Evolutionary conservation across 2,329 filamentous ascomycete species (phyloP), one percentile per base, ranked within the genome.

Genomic region (Nothopassalora personata): DNA sequence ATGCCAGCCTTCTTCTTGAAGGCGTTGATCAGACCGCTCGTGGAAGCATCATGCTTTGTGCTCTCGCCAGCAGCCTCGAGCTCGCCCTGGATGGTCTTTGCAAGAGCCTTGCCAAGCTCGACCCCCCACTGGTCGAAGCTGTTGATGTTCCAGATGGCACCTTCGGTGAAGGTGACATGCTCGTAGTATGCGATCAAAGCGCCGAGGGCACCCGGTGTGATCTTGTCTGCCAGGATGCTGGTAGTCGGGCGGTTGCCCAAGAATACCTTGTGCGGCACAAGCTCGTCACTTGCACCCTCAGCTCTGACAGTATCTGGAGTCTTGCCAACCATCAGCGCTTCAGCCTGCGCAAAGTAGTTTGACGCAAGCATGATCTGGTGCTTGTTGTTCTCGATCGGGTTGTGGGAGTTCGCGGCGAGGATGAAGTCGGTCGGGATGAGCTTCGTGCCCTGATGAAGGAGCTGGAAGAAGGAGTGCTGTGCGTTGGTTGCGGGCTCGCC

Each of bases 71-170:
- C 76, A 72, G 87, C 83, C 66, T 97, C 91, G 60, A 99, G 83
- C 82, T 99, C 94, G 71, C 78, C 75, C 64, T 78, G 73, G 59
- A 77, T 83, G 72, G 81, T 81, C 77, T 83, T 97, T 62, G 94
- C 94, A 66, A 99, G 81, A 45, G 88, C 86, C 87, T 99, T 99
- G 76, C 94, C 94, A 63, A 99, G 81, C 83, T 99, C 94, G 48
- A 99, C 94, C 79, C 94, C 94, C 94, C 94, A 99, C 82, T 99
- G 94, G 80, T 99, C 94, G 74, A 97, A 99, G 72, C 88, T 91
- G 85, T 99, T 99, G 82, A 99, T 96, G 80, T 97, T 96, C 94
- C 94, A 99, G 74, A 99, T 83, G 54, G 92, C 93, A 70, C 94
- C 94, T 80, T 99, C 94, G 39, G 90, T 95, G 77, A 99, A 99